Evolutionary conservation across 352 stramenopile genomes (phyloP).

Genomic region (Phytophthora cajani): DNA sequence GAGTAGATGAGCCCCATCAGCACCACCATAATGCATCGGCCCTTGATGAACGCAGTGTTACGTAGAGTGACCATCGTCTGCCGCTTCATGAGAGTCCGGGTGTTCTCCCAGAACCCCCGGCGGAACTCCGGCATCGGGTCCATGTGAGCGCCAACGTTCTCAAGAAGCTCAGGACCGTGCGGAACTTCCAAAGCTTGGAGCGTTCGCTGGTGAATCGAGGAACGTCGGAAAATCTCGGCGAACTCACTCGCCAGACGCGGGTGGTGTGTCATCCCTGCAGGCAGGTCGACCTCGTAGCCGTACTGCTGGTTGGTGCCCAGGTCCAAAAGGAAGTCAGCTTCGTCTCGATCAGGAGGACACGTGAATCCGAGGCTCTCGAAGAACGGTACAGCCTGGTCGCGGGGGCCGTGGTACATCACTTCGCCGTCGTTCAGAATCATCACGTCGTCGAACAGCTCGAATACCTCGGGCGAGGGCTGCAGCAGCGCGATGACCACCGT

Average conservation of each 20-base stretch:
- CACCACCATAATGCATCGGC: slow-evolving; percentile 47
- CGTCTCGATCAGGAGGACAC: slow-evolving; percentile 46
- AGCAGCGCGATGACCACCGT: slow-evolving; percentile 62
- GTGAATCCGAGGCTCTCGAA: slow-evolving; percentile 36
- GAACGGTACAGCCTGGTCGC: slow-evolving; percentile 59
- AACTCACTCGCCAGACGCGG: slow-evolving; percentile 44
- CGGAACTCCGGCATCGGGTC: slow-evolving; percentile 50
- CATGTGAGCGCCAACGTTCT: slow-evolving; percentile 40
- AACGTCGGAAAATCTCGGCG: slow-evolving; percentile 39
- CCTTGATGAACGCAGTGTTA: slow-evolving; percentile 55
- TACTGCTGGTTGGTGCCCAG: slow-evolving; percentile 51
- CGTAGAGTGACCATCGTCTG: slow-evolving; percentile 67
- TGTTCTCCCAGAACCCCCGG: slow-evolving; percentile 47
- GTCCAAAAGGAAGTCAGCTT: slow-evolving; percentile 56
- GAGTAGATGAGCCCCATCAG: slow-evolving; percentile 49
- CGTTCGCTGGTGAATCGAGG: slow-evolving; percentile 37
- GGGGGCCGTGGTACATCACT: slow-evolving; percentile 49
- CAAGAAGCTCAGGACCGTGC: slow-evolving; percentile 28
- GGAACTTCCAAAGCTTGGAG: slow-evolving; percentile 34
- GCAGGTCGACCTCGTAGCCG: slow-evolving; percentile 37
- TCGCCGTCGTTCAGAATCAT: slow-evolving; percentile 56
- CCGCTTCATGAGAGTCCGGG: slow-evolving; percentile 46
- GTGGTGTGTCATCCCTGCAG: slow-evolving; percentile 23
- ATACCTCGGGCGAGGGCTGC: slow-evolving; percentile 40
- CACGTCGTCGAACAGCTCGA: slow-evolving; percentile 60